Conservation (phyloP, 371 early-diverging fungal genomes). For the Dichotomocladium elegans region DNA sequence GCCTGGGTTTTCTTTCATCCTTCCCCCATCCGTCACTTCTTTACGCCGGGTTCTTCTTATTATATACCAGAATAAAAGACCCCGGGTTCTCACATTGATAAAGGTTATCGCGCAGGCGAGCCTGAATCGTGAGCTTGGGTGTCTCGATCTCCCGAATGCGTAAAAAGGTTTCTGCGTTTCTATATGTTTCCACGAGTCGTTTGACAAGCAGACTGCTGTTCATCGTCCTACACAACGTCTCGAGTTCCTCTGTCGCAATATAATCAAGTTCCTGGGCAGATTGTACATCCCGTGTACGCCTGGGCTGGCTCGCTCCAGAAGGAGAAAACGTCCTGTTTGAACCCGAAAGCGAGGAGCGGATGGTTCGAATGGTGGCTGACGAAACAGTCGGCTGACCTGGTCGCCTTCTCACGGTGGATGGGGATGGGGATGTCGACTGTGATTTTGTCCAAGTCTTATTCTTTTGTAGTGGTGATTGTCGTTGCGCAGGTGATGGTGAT, state of each 20-base stretch:
- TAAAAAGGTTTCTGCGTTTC: conserved; percentile 24
- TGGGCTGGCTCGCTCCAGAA: neutral
- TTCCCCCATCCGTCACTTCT: no score
- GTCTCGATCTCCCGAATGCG: conserved; percentile 37
- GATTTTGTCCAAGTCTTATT: no score
- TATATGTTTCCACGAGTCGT: conserved; percentile 26
- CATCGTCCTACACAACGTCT: conserved; percentile 16
- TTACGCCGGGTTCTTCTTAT: neutral
- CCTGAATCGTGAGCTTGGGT: conserved; percentile 13
- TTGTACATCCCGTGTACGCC: neutral
- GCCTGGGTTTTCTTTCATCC: no score
- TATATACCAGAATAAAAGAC: conserved; percentile 31
- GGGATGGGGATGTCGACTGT: no score
- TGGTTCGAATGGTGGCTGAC: conserved; percentile 2
- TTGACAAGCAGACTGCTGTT: conserved; percentile 14
- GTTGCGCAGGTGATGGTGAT: neutral
- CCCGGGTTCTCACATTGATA: conserved; percentile 24
- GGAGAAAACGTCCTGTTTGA: no score
- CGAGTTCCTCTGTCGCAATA: conserved; percentile 19
- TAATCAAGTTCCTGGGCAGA: conserved; percentile 7
- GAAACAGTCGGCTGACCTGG: neutral
- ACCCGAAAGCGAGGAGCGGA: conserved; percentile 4
- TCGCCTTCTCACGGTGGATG: conserved; percentile 3
- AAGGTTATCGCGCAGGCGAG: conserved; percentile 20
- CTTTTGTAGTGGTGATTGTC: neutral